Percentiles rank a stretch among this genome's conserved stretches.
phyloP scores from a whole-genome alignment of 305 asterid species.

The Fraxinus albicans region DNA sequence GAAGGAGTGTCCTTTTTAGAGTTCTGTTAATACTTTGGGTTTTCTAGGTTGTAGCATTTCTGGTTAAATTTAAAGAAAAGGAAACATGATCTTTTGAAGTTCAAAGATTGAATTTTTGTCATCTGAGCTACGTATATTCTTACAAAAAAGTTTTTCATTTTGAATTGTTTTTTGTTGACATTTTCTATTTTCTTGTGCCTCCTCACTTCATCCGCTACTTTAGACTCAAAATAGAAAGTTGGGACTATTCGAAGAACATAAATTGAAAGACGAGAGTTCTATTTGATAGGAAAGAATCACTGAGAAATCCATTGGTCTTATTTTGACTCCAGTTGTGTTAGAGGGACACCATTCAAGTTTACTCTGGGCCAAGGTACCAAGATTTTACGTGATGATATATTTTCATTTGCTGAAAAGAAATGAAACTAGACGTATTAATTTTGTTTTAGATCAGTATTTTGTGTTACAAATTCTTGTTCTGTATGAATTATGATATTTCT shows the following conservation, averaged over 20 bases:
- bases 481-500: background rate
- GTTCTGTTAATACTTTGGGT: no score
- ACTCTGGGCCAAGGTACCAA: constrained; percentile 85
- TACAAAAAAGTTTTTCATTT: no score
- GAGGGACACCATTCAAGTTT: constrained; percentile 73
- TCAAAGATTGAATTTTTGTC: no score
- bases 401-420: background rate
- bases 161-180: background rate
- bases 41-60: no score
- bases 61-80: no score
- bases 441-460: background rate
- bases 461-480: background rate
- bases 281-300: constrained; percentile 32
- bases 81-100: no score
- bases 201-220: constrained; percentile 7
- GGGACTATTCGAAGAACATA: constrained; percentile 66
- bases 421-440: background rate
- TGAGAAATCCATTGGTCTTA: constrained; percentile 44
- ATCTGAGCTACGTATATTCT: no score
- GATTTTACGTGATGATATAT: background rate
- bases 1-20: no score
- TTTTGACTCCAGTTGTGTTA: constrained; percentile 89
- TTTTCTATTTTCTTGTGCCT: background rate
- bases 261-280: constrained; percentile 35
- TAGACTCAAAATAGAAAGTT: constrained; percentile 80